Evolutionary conservation across 1,139 yeast species (phyloP).

Genomic region (Arxiozyma heterogenica): DNA sequence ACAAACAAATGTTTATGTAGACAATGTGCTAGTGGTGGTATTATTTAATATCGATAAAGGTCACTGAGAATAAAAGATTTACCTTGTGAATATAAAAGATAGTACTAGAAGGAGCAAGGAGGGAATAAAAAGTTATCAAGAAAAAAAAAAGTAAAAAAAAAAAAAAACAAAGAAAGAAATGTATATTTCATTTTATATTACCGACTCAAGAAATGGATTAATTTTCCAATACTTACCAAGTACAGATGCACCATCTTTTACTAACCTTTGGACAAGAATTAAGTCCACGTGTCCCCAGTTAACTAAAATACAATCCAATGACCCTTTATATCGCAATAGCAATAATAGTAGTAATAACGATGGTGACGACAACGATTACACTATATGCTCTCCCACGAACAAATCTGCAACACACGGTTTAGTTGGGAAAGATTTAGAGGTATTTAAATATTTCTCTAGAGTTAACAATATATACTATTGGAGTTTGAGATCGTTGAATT

Average conservation of each 20-base stretch:
- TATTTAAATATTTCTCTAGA: constrained; percentile 17
- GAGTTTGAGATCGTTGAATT: constrained; percentile 13
- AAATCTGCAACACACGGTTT: constrained; percentile 6
- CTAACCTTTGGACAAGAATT: constrained; percentile 18
- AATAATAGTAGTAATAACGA: not conserved
- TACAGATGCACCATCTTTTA: constrained; percentile 23
- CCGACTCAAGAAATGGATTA: constrained; percentile 20
- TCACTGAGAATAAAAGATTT: too few relatives aligned
- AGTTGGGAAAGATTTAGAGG: constrained; percentile 19
- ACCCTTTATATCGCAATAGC: not conserved
- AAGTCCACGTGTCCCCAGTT: constrained; percentile 17
- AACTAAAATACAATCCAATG: not conserved
- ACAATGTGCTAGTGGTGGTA: not conserved
- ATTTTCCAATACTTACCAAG: constrained; percentile 25
- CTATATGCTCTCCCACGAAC: constrained; percentile 30
- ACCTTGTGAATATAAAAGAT: too few relatives aligned
- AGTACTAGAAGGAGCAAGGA: too few relatives aligned
- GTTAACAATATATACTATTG: constrained; percentile 20
- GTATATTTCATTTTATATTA: constrained; percentile 25
- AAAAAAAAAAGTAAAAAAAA: too few relatives aligned
- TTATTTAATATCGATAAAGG: too few relatives aligned
- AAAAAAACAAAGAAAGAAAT: constrained; percentile 7
- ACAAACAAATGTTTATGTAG: not conserved
- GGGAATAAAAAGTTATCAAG: too few relatives aligned
- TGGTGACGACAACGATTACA: not conserved